Base-by-base conservation (phyloP, 129 eudicot species). In the Kitagawia praeruptora region DNA sequence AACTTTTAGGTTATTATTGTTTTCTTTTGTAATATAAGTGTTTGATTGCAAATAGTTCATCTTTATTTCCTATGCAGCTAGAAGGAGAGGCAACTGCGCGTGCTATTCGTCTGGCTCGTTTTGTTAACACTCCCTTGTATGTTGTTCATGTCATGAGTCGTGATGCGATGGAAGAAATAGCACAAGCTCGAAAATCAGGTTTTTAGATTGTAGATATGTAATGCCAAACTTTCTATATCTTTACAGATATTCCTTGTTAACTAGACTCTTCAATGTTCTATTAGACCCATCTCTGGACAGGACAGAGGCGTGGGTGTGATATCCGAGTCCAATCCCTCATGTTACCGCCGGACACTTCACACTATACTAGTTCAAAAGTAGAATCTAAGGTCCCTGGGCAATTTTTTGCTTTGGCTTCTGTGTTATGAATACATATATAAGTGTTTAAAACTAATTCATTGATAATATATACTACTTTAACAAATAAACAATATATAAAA, bases 91-190 rank as follows among this genome's bases (percentile, higher is more conserved):
- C 99, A 81, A 96, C 98, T 75, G 85, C 93, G 81, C 89, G 99
- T 53, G 98, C 99, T 69, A 92, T 96, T 78, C 98, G 95, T 71
- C 83, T 96, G 91, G 98, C 99, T 82, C 87, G 83, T 87, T 96
- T 96, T 79, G 95, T 96, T 74, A 96, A 96, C 86, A 79, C 96
- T n/a, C 98, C 99, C n/a, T 83, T 96, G 79, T 96, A 96, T 72
- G 86, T 96, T 80, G 98, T 96, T 81, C 99, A 96, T 88, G 99
- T 96, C 79, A 96, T 96, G 99, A 96, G 99, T 88, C 86, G 85
- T 78, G 97, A 96, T 85, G 98, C 99, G 31, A 96, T 96, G 98
- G 99, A 96, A 81, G 99, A 96, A 85, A 84, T 96, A 79, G 95
- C 99, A 45, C 86, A 86, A 82, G 99, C 99, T 78, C 90, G 91